Base-by-base conservation (phyloP, 2,329 filamentous ascomycete genomes). In the Dendrostoma leiphaemia region DNA sequence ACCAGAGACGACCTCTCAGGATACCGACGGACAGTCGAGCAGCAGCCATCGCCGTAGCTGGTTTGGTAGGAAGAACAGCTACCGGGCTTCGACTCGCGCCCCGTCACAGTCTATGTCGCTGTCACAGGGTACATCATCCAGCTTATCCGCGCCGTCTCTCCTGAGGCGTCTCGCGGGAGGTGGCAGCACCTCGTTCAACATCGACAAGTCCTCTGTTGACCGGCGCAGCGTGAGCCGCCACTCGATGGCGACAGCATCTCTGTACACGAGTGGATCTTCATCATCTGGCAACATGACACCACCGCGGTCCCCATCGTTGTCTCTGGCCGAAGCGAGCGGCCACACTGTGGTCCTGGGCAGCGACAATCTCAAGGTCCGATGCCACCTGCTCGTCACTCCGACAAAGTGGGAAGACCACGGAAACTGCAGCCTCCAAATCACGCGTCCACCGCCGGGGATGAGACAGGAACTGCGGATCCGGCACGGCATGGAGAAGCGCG, bases 331-430 rank as follows among this genome's bases (percentile, higher is more conserved):
- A 58, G 75, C 76, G 63, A 74, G 71, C 58, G 74, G 74, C 6
- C 78, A 78, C 43, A 74, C 75, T 51, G 78, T 77, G 19, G 79
- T 84, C 19, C 70, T 86, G 21, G 88, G 86, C 51, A 85, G 90
- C 54, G 86, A 86, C 51, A 91, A 94, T 64, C 84, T 93, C 48
- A 92, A 92, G 62, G 90, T 97, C 62, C 82, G 91, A 32, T 81
- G 97, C 12, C 96, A 97, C 68, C 78, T 90, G 46, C 85, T 93
- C 47, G 87, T 91, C 56, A 77, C 82, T 1, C 77, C 83, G 12
- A 84, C 84, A 47, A 93, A 93, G 67, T 99, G 94, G 94, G 86
- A 91, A 58, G 92, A 97, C 67, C 85, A 92, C 74, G 93, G 94
- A 60, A 86, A 90, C 62, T 95, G 91, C 57, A 80, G 85, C 34